Percentiles rank a stretch among this genome's conserved stretches.
Conservation (phyloP, 805 yeast species). For the Peterozyma xylosa region DNA sequence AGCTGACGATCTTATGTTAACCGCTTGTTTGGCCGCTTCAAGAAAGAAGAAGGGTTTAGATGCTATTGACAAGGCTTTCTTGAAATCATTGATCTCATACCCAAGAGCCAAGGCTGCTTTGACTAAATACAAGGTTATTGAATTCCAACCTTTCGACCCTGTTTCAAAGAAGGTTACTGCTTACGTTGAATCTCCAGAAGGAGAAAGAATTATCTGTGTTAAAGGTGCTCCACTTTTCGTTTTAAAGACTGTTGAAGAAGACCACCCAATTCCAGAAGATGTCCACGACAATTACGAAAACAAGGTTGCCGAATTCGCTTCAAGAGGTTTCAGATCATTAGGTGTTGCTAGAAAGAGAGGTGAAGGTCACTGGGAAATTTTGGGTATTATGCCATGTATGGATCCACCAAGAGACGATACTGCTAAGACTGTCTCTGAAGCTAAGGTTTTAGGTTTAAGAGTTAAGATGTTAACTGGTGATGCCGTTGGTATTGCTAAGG, state of each 20-base stretch:
- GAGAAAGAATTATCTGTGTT: conserved; percentile 91
- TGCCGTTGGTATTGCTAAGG: conserved; percentile 98
- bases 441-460: conserved; percentile 84
- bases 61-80: conserved; percentile 95
- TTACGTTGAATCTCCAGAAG: conserved; percentile 91
- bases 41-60: conserved; percentile 98
- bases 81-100: conserved; percentile 79
- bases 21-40: conserved; percentile 96
- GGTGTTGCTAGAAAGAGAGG: conserved; percentile 99
- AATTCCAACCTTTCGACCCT: conserved; percentile 97
- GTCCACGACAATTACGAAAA: conserved; percentile 90
- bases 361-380: conserved; percentile 96
- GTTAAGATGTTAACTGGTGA: conserved; percentile 99
- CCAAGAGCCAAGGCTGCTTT: conserved; percentile 92
- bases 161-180: conserved; percentile 96
- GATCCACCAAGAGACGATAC: conserved; percentile 99
- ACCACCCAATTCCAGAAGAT: conserved; percentile 93
- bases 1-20: conserved; percentile 91
- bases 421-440: conserved; percentile 89
- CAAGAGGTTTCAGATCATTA: conserved; percentile 96
- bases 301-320: conserved; percentile 96
- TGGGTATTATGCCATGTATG: conserved; percentile 98
- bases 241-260: conserved; percentile 93
- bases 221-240: conserved; percentile 98
- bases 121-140: conserved; percentile 88